Conservation (phyloP, 257 asterid genomes). For the Penstemon davidsonii region DNA sequence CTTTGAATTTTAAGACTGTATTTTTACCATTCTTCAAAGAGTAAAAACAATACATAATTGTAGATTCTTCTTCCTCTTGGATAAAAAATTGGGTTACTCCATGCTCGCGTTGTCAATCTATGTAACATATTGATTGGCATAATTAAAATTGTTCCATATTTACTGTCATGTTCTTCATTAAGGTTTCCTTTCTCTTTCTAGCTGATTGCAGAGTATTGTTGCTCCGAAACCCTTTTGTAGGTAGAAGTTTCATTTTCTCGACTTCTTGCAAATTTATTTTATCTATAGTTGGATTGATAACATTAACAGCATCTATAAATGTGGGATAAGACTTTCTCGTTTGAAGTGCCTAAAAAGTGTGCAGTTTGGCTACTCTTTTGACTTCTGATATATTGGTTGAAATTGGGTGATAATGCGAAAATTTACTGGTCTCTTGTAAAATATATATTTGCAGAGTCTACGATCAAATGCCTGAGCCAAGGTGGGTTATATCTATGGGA, state of each 20-base stretch:
- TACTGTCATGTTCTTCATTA: too few species aligned
- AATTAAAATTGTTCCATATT: neutral
- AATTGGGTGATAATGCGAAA: neutral
- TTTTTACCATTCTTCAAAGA: neutral
- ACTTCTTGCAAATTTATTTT: too few species aligned
- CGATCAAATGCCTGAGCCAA: slow-evolving; percentile 99
- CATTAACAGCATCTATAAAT: too few species aligned
- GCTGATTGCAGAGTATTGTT: too few species aligned
- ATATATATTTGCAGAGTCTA: slow-evolving; percentile 63
- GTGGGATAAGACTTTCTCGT: neutral
- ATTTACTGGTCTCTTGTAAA: neutral
- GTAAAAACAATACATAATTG: neutral
- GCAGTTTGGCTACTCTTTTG: neutral
- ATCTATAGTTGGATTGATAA: too few species aligned
- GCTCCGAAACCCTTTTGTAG: too few species aligned
- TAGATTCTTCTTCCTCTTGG: neutral
- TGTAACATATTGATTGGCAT: neutral
- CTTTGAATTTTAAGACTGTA: neutral
- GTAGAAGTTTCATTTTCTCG: too few species aligned
- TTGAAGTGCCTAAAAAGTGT: neutral
- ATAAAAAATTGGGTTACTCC: neutral
- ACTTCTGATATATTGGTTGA: neutral
- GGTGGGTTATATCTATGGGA: slow-evolving; percentile 99
- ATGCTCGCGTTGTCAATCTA: neutral
- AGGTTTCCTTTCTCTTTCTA: too few species aligned